phyloP scores from a whole-genome alignment of 192 early-diverging fungal species.

The Coemansia biformis region DNA sequence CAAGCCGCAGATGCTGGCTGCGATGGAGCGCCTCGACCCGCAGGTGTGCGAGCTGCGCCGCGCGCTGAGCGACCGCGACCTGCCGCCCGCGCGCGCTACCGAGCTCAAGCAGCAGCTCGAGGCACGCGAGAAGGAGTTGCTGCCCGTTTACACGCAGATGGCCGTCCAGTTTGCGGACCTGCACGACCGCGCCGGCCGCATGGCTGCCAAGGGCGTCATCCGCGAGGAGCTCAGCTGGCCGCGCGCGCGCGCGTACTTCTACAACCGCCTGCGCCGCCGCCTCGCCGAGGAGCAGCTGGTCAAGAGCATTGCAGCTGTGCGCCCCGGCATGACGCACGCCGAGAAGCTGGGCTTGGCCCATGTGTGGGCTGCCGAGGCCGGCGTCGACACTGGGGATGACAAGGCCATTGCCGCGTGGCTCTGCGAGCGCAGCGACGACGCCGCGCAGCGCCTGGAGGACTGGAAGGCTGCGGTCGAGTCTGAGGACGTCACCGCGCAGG shows the following conservation, averaged over 20 bases:
- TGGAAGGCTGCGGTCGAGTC: conserved; percentile 12
- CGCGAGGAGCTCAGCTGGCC: conserved; percentile 74
- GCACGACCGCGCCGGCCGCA: conserved; percentile 92
- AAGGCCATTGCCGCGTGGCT: conserved; percentile 57
- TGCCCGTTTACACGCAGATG: conserved; percentile 90
- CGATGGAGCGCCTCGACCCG: conserved; percentile 89
- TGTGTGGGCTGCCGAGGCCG: conserved; percentile 57
- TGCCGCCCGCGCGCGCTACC: conserved; percentile 58
- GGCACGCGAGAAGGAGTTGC: conserved; percentile 75
- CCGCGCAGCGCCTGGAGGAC: conserved; percentile 1
- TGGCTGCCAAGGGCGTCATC: conserved; percentile 92
- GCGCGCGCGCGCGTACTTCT: conserved; percentile 80
- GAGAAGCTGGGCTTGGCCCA: conserved; percentile 51
- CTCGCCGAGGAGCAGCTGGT: conserved; percentile 74
- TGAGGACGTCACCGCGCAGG: conserved; percentile 5
- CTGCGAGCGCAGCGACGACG: conserved; percentile 22
- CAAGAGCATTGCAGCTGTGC: conserved; percentile 50
- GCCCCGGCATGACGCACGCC: conserved; percentile 34
- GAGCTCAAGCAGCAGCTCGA: conserved; percentile 67
- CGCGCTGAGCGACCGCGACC: conserved; percentile 52
- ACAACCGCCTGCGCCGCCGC: conserved; percentile 83
- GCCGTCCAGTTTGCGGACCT: conserved; percentile 96
- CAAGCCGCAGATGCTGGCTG: conserved; percentile 81
- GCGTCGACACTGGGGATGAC: conserved; percentile 58
- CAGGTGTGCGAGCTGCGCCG: conserved; percentile 70